phyloP scores from a whole-genome alignment of 768 basidiomycete species.

The Calvatia gigantea region DNA sequence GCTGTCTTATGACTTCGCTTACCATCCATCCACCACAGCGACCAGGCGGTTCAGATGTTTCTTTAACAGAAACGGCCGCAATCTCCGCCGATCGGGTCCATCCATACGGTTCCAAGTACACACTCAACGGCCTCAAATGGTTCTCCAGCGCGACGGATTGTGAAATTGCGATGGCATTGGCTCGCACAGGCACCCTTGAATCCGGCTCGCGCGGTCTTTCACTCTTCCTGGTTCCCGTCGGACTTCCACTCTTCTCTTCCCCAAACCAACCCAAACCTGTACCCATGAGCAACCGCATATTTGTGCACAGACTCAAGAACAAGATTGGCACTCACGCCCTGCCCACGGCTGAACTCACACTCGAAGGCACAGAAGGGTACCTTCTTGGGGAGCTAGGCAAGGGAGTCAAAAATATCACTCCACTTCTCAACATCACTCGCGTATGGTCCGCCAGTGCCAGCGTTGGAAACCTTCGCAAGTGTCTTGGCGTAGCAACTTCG shows the following conservation, averaged over 20 bases:
- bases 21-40: slow-evolving; percentile 41
- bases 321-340: slow-evolving; percentile 74
- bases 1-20: slow-evolving; percentile 29
- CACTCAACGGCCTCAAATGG: slow-evolving; percentile 75
- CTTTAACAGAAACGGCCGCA: slow-evolving; percentile 67
- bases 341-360: slow-evolving; percentile 72
- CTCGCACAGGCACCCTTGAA: slow-evolving; percentile 56
- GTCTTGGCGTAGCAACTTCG: slow-evolving; percentile 60
- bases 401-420: slow-evolving; percentile 65
- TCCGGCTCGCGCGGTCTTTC: slow-evolving; percentile 66
- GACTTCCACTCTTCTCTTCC: slow-evolving; percentile 46
- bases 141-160: slow-evolving; percentile 83
- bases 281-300: slow-evolving; percentile 59
- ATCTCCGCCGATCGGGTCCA: slow-evolving; percentile 28
- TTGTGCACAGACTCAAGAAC: slow-evolving; percentile 71
- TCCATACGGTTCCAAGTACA: slow-evolving; percentile 48
- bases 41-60: slow-evolving; percentile 74
- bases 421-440: slow-evolving; percentile 77
- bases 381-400: slow-evolving; percentile 55
- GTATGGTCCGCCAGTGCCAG: slow-evolving; percentile 59
- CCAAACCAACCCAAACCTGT: slow-evolving; percentile 38
- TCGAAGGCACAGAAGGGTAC: slow-evolving; percentile 57
- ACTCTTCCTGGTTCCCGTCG: slow-evolving; percentile 70
- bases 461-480: slow-evolving; percentile 55
- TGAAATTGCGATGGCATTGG: slow-evolving; percentile 67